Evolutionary conservation across 768 basidiomycete genomes (phyloP).

Genomic region (Nevesoporus exiguus): DNA sequence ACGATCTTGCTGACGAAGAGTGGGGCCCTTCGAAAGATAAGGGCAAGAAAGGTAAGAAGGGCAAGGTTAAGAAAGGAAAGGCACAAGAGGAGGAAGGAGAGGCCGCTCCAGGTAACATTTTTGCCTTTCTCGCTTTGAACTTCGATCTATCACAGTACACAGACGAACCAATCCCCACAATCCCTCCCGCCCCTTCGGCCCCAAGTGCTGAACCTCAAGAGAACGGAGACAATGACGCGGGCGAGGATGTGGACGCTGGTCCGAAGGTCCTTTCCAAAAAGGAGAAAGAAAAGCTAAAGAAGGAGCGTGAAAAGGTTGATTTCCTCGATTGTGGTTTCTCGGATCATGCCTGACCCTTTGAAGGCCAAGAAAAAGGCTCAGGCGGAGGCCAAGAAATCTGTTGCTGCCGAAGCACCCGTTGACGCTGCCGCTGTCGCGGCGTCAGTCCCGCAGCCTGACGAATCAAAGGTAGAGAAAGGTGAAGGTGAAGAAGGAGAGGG

Average conservation of each 20-base stretch:
- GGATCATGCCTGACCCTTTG: slow-evolving; percentile 10
- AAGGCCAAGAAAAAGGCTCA: slow-evolving; percentile 81
- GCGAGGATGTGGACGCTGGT: slow-evolving; percentile 51
- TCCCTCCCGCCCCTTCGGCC: slow-evolving; percentile 27
- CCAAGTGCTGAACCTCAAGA: slow-evolving; percentile 32
- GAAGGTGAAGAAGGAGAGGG: slow-evolving; percentile 69
- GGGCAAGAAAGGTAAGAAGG: slow-evolving; percentile 22
- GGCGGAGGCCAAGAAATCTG: slow-evolving; percentile 75
- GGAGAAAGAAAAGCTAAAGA: slow-evolving; percentile 96
- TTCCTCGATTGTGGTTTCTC: slow-evolving; percentile 1
- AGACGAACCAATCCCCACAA: slow-evolving; percentile 26
- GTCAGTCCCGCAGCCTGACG: slow-evolving; percentile 26
- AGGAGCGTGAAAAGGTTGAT: slow-evolving; percentile 89
- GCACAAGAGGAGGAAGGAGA: slow-evolving; percentile 15
- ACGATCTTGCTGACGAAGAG: slow-evolving; percentile 72
- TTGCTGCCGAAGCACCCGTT: slow-evolving; percentile 32
- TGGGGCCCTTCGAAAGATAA: slow-evolving; percentile 47
- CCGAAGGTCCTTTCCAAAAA: slow-evolving; percentile 83
- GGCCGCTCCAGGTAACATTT: slow-evolving; percentile 8
- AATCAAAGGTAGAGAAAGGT: slow-evolving; percentile 39
- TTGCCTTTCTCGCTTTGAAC: not conserved
- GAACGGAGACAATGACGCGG: slow-evolving; percentile 41
- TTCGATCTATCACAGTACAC: not conserved
- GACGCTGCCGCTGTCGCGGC: slow-evolving; percentile 15
- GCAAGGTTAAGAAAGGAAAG: slow-evolving; percentile 21